Evolutionary conservation across 2,329 filamentous ascomycete genomes (phyloP).

Genomic region (Aspergillus fructus): DNA sequence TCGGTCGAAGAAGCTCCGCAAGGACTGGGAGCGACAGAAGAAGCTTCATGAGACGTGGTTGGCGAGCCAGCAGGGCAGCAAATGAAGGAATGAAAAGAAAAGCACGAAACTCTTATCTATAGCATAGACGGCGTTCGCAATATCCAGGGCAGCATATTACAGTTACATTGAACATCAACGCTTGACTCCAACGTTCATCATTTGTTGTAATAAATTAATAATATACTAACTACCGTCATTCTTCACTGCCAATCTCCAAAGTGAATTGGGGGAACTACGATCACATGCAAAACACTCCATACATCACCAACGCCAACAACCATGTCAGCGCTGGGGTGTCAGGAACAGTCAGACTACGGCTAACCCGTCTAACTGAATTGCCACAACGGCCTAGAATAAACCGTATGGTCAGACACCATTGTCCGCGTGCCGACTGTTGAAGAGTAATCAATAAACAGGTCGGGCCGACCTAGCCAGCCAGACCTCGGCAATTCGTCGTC

Average conservation of each 20-base stretch:
- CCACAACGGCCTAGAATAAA: background rate
- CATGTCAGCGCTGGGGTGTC: background rate
- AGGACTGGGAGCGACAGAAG: conserved; percentile 89
- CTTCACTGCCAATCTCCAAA: too few species aligned
- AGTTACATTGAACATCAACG: background rate
- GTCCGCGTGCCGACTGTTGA: background rate
- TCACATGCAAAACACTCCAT: conserved; percentile 6
- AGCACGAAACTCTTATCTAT: background rate
- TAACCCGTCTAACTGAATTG: background rate
- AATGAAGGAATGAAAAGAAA: conserved; percentile 4
- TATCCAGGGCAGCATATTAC: conserved; percentile 11
- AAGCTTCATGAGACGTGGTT: conserved; percentile 49
- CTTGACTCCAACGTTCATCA: too few species aligned
- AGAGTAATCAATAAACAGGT: conserved; percentile 6
- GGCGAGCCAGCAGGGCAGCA: conserved; percentile 14
- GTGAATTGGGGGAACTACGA: background rate
- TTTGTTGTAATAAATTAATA: too few species aligned
- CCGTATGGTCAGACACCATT: background rate
- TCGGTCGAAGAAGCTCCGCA: conserved; percentile 75
- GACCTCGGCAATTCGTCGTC: conserved; percentile 33
- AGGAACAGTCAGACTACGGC: background rate
- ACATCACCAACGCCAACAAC: background rate
- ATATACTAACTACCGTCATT: too few species aligned
- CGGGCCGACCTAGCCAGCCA: conserved; percentile 10
- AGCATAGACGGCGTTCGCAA: conserved; percentile 11